phyloP scores from a whole-genome alignment of 2,329 filamentous ascomycete genomes.

The Trichoderma sp. region DNA sequence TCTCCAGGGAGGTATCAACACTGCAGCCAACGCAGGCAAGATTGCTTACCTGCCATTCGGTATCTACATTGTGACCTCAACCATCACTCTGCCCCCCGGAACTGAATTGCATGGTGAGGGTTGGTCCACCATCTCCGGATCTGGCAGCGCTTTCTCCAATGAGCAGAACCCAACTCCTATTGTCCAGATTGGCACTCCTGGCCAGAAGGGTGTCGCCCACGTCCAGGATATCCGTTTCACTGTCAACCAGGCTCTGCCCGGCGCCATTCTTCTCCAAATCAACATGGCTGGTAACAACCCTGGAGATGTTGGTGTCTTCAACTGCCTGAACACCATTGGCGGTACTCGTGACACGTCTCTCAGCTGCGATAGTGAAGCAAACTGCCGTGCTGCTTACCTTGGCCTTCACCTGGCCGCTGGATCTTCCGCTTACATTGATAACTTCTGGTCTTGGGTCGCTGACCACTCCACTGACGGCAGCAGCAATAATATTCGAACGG shows the following conservation, averaged over 20 bases:
- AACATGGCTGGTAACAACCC: slow-evolving; percentile 28
- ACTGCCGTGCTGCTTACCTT: slow-evolving; percentile 26
- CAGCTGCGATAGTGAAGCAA: slow-evolving; percentile 21
- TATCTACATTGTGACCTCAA: slow-evolving; percentile 55
- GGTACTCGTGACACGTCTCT: slow-evolving; percentile 26
- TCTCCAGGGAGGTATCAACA: slow-evolving; percentile 60
- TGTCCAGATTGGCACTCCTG: slow-evolving; percentile 26
- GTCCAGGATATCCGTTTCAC: slow-evolving; percentile 28
- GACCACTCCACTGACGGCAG: slow-evolving; percentile 21
- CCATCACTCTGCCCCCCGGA: slow-evolving; percentile 51
- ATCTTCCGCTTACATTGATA: slow-evolving; percentile 29
- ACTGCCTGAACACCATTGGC: slow-evolving; percentile 29
- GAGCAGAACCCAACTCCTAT: slow-evolving; percentile 25
- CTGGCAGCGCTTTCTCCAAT: slow-evolving; percentile 16
- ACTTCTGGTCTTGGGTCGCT: slow-evolving; percentile 29
- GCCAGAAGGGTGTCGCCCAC: slow-evolving; percentile 20
- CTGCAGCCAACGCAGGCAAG: slow-evolving; percentile 51
- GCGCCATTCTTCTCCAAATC: slow-evolving; percentile 25
- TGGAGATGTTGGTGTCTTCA: slow-evolving; percentile 28
- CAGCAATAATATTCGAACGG: slow-evolving; percentile 3
- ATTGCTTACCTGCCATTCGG: slow-evolving; percentile 63
- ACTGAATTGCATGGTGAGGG: slow-evolving; percentile 27
- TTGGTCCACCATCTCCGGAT: slow-evolving; percentile 28
- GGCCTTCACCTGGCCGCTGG: slow-evolving; percentile 27
- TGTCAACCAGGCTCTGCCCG: slow-evolving; percentile 23